Evolutionary conservation across 78 protist genomes (phyloP), one percentile per base, ranked within the genome.

Genomic region (Corallochytrium limacisporum): DNA sequence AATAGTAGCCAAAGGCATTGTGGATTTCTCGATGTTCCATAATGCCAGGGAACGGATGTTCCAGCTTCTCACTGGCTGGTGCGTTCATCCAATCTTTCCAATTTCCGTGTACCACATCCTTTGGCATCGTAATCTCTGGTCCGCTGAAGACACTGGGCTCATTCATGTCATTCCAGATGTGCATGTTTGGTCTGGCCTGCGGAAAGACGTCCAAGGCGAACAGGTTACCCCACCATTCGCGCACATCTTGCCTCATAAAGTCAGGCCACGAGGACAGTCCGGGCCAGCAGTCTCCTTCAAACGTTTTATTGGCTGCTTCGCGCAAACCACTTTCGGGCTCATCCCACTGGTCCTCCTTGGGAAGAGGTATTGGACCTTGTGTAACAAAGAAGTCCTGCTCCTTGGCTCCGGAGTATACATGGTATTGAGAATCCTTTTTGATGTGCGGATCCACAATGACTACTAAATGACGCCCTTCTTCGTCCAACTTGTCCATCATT

Each of bases 81-180:
- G 16, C 22, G 59, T 12, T 18, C 59, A 53, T 53, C 37, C 28
- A 53, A 26, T 53, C 20, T 4, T 65, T 76, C 1, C 55, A 56
- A 18, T 73, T 76, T 43, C 54, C 35, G 56, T 90, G 95, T 20
- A 76, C 48, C 6, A 83, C 86, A 54, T 91, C 92, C 77, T 82
- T 88, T 73, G 82, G 86, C 95, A 94, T 89, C 16, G 98, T 84
- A 22, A 86, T 80, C 57, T 96, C 99, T 8, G 94, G 97, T 12
- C 97, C 96, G 65, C 75, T 83, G 79, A 95, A 96, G 1, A 96
- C 99, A 0, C 93, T 83, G 38, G 97, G 98, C 62, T 49, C 72
- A 69, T 95, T 95, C 99, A 95, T 95, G 76, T 96, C 99, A 43
- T 95, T 96, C 99, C 99, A 96, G 43, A 61, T 75, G 83, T 79